Evolutionary conservation across 1,284 basidiomycete genomes (phyloP), one percentile per base, ranked within the genome.

Genomic region (Termitomyces sp.): DNA sequence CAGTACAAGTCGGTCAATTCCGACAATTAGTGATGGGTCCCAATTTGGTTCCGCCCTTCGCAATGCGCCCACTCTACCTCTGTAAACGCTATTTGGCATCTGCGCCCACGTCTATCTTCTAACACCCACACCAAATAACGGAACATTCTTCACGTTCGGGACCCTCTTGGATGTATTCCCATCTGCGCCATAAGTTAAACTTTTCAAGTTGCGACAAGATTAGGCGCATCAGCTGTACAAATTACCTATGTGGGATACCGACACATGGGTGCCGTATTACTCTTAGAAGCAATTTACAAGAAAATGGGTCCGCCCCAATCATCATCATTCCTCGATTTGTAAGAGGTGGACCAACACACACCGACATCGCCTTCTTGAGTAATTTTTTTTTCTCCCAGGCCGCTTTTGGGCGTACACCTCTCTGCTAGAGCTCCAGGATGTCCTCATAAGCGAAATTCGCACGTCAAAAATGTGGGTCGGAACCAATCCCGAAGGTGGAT

Each of bases 401-500:
- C 61, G 53, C 44, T 57, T 55, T 41, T 19, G 49, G 51, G 9
- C 36, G 52, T 40, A 1, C 6, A 21, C 15, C 40, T 36, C 58
- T 56, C 58, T 53, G 56, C 58, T 40, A 56, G 43, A 51, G 48
- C n/a, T 19, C 26, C 26, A 12, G 17, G 9, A 12, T n/a, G 5
- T 1, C 46, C 24, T 31, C 41, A 48, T 42, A 56, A 51, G 57
- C 52, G 43, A 52, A 42, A 50, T 57, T 62, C 61, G 9, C 61
- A 58, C 55, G 58, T 47, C 52, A 60, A 63, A 67, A 58, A 54
- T 59, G 58, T 59, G 55, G 63, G 62, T 61, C 64, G 58, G 61
- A 52, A 26, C 53, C 66, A 68, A 68, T 68, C 64, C 60, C 57
- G 60, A 54, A 48, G 57, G 34, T 54, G 34, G 60, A 63, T 62